These are phyloP conservation scores for Arthrobotrys musiformis DNA, from an alignment of 2,329 filamentous ascomycete genomes.

Conservation along the genomic window DNA sequence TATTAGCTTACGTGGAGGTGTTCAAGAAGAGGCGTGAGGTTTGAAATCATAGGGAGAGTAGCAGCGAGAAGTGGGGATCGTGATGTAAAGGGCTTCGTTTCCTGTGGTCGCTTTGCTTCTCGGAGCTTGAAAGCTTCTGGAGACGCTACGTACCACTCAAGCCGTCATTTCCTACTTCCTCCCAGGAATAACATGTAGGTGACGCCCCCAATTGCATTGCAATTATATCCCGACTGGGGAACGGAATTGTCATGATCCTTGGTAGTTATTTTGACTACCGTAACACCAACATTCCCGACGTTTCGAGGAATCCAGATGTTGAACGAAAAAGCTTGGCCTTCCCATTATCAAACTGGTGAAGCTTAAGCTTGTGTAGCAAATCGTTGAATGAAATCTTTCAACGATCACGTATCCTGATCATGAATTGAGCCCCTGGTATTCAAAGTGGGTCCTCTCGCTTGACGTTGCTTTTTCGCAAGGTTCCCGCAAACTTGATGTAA, in stretches of 20 bases:
- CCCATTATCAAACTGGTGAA: not conserved
- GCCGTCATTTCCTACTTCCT: conserved; percentile 41
- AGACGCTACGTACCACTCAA: conserved; percentile 27
- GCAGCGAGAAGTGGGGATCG: conserved; percentile 24
- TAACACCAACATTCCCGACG: conserved; percentile 51
- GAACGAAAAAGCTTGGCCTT: conserved; percentile 50
- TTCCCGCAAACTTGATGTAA: conserved; percentile 52
- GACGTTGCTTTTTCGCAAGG: conserved; percentile 46
- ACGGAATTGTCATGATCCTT: conserved; percentile 46
- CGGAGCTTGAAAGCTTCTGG: conserved; percentile 38
- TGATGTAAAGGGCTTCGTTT: not conserved
- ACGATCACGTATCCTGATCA: conserved; percentile 19
- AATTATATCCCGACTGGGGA: conserved; percentile 23
- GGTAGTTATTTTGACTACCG: conserved; percentile 39
- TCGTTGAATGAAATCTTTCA: conserved; percentile 3
- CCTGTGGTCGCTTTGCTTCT: conserved; percentile 15
- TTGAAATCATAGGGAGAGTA: conserved; percentile 16
- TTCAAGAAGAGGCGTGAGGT: conserved; percentile 6
- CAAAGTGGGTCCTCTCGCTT: conserved; percentile 40
- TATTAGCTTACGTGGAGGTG: conserved; percentile 4
- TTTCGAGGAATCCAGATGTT: conserved; percentile 33
- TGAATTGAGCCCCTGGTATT: conserved; percentile 29
- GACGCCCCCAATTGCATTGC: no score
- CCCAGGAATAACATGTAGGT: conserved; percentile 36
- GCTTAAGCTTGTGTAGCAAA: conserved; percentile 31